Percentiles rank a stretch among this genome's conserved stretches.
phyloP scores from a whole-genome alignment of 2,329 filamentous ascomycete genomes.

The Thelonectria rubi region DNA sequence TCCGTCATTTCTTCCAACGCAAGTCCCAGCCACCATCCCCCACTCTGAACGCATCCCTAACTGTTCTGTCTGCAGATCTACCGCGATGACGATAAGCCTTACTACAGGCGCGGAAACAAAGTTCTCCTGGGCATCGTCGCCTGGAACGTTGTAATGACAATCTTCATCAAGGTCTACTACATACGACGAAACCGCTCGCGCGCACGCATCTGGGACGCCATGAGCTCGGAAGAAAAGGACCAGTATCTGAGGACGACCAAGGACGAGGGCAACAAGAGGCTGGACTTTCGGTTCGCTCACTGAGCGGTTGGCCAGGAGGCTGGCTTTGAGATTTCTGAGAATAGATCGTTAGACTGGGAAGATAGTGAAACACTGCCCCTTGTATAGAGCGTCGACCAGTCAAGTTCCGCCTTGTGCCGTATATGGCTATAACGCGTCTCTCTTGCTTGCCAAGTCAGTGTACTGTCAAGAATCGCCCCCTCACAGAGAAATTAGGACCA shows the following conservation, averaged over 20 bases:
- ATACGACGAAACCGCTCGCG: conserved; percentile 56
- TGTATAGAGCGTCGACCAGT: too few species aligned
- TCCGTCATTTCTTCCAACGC: conserved; percentile 46
- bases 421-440: too few species aligned
- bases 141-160: conserved; percentile 59
- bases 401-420: too few species aligned
- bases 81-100: conserved; percentile 46
- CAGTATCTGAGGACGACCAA: conserved; percentile 49
- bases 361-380: conserved; percentile 7
- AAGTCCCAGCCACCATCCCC: not conserved
- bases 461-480: too few species aligned
- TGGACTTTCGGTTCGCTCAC: conserved; percentile 55
- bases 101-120: conserved; percentile 57
- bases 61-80: conserved; percentile 48
- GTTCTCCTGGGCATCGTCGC: conserved; percentile 58
- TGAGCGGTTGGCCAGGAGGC: conserved; percentile 17
- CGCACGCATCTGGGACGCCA: conserved; percentile 56
- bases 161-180: conserved; percentile 63
- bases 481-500: too few species aligned
- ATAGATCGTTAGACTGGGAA: too few species aligned
- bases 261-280: conserved; percentile 55
- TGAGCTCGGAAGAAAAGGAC: conserved; percentile 53
- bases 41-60: not conserved
- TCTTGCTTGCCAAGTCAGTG: too few species aligned
- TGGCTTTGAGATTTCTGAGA: too few species aligned